These are phyloP conservation scores for Obelidium mucronatum DNA, from an alignment of 192 early-diverging fungal genomes.

Conservation along the genomic window DNA sequence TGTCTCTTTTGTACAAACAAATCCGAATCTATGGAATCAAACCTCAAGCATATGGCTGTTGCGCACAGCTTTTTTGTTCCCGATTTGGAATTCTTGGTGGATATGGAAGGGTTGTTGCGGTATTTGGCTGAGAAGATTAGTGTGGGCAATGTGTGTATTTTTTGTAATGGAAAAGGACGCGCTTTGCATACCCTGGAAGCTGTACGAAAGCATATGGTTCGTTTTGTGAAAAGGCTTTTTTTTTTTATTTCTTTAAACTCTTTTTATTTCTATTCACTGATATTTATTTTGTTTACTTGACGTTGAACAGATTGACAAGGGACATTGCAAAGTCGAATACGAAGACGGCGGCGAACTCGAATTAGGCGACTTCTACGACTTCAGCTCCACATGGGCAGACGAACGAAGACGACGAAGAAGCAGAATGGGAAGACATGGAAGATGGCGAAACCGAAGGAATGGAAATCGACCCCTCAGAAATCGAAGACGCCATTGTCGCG, in stretches of 20 bases:
- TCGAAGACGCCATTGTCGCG: slow-evolving; percentile 8
- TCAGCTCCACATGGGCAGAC: slow-evolving; percentile 85
- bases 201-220: slow-evolving; percentile 92
- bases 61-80: slow-evolving; percentile 96
- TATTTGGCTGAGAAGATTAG: slow-evolving; percentile 95
- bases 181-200: slow-evolving; percentile 85
- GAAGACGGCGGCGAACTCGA: slow-evolving; percentile 93
- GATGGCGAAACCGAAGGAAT: slow-evolving; percentile 23
- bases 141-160: slow-evolving; percentile 94
- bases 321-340: slow-evolving; percentile 96
- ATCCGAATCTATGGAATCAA: slow-evolving; percentile 56
- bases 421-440: slow-evolving; percentile 43
- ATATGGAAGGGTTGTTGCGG: slow-evolving; percentile 85
- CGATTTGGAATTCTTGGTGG: slow-evolving; percentile 91
- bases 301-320: slow-evolving; percentile 78
- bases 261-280: too few relatives aligned
- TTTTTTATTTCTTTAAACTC: too few relatives aligned
- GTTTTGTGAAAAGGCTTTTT: background rate
- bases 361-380: slow-evolving; percentile 96
- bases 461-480: background rate
- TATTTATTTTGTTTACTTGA: too few relatives aligned
- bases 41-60: slow-evolving; percentile 91
- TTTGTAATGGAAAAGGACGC: slow-evolving; percentile 92
- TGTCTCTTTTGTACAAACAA: slow-evolving; percentile 92
- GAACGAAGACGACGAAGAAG: slow-evolving; percentile 49